Conservation (phyloP, 768 basidiomycete species). For the Cyclocybe aegerita region DNA sequence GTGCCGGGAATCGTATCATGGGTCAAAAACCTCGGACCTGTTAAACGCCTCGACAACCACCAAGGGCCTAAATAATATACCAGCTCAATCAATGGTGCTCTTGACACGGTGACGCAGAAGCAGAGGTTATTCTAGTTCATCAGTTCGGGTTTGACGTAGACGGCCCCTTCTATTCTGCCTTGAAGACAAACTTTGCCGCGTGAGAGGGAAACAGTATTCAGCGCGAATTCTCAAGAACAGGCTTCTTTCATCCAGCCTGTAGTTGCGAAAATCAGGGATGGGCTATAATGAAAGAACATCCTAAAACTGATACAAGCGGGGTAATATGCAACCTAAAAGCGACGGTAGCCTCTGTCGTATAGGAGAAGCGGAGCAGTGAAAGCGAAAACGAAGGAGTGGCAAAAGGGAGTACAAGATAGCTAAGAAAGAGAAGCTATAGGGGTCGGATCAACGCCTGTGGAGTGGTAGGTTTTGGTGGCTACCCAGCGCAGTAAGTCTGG, state of each 20-base stretch:
- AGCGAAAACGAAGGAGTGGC: constrained; percentile 18
- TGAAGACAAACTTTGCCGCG: constrained; percentile 12
- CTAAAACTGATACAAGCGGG: too few relatives aligned
- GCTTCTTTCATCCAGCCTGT: too few relatives aligned
- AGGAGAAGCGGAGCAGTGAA: constrained; percentile 11
- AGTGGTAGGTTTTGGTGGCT: constrained; percentile 8
- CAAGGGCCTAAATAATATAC: too few relatives aligned
- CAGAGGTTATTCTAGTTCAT: constrained; percentile 17
- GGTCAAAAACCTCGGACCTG: neutral
- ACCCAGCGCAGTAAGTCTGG: constrained; percentile 7
- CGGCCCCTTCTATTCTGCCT: constrained; percentile 10
- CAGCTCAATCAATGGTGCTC: neutral
- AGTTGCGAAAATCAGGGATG: too few relatives aligned
- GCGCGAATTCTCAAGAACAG: too few relatives aligned
- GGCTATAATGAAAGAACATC: too few relatives aligned
- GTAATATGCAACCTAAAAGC: neutral
- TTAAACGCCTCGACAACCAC: too few relatives aligned
- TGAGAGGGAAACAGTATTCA: neutral
- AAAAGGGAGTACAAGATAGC: constrained; percentile 14
- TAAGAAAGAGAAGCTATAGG: constrained; percentile 13
- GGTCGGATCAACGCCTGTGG: constrained; percentile 15
- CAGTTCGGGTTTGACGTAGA: constrained; percentile 22
- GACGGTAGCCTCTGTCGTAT: neutral
- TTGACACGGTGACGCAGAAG: constrained; percentile 8
- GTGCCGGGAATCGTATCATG: too few relatives aligned